Evolutionary conservation across 2,329 filamentous ascomycete species (phyloP), one percentile per base, ranked within the genome.

Genomic region (Blastomyces parvus): DNA sequence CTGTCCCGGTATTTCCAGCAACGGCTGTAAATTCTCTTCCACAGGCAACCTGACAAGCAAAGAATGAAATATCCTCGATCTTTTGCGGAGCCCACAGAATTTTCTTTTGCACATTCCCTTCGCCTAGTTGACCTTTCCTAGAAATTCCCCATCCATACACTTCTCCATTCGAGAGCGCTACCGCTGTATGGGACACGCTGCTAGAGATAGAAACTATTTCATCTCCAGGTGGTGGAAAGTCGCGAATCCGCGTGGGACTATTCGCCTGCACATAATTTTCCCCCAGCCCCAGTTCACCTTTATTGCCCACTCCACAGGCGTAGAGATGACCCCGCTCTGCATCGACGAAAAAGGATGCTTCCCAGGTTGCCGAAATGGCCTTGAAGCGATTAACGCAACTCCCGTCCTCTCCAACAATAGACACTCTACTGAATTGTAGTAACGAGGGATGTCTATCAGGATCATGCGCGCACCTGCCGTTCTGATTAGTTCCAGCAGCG

Each of bases 81-180:
- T 80, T 86, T 11, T 83, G 79, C 5, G 91, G 91, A 19, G 70
- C 71, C 76, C 83, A 81, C 1, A 87, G 72, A 36, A 86, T 74
- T 56, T 76, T 78, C 9, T 76, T 72, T 0, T 63, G 67, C 6
- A 77, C 79, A 36, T 77, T 76, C 0, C 82, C 82, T 52, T 79
- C 75, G 0, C 91, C 92, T 0, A 96, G 77, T 73, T 99, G 93
- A 0, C 90, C 90, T 72, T 96, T 94, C 30, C 91, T 84, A 17
- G 89, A 88, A 69, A 86, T 90, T 0, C 94, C 94, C 93, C 93
- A 97, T 2, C 91, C 92, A 72, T 89, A 96, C 1, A 87, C 86
- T 19, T 88, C 82, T 0, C 92, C 93, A 71, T 88, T 88, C 53
- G 83, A 83, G 3, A 96, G 76, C 0, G 97, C 83, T 1, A 80